A percentile compares a stretch with the other conserved stretches of the same genome.
Evolutionary conservation across 768 basidiomycete genomes (phyloP).

Genomic region (Wakefieldia striispora): DNA sequence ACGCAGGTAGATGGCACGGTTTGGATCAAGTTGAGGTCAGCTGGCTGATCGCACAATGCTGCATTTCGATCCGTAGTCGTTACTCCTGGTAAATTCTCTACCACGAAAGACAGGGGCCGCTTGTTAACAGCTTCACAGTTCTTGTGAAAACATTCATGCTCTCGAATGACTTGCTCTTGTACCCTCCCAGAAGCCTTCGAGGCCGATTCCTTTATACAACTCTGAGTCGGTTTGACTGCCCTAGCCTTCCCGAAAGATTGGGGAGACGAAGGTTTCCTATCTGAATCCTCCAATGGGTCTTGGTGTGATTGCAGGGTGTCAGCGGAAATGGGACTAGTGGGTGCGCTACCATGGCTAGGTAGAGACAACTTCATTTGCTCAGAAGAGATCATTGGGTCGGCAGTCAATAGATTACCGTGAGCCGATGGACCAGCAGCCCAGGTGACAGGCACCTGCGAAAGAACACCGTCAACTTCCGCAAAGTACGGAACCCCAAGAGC

Average conservation of each 20-base stretch:
- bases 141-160: too few species aligned
- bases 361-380: not conserved
- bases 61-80: constrained; percentile 58
- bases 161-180: not conserved
- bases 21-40: too few species aligned
- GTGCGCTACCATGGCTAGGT: not conserved
- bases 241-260: constrained; percentile 23
- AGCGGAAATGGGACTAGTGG: too few species aligned
- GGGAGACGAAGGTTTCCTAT: constrained; percentile 29
- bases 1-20: too few species aligned
- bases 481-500: not conserved
- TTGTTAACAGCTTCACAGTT: constrained; percentile 9
- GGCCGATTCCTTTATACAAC: constrained; percentile 47
- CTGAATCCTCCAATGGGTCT: constrained; percentile 49
- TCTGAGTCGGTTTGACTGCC: constrained; percentile 29
- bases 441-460: not conserved
- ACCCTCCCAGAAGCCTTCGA: not conserved
- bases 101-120: too few species aligned
- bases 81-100: constrained; percentile 29
- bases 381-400: not conserved
- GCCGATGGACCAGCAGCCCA: not conserved
- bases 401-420: not conserved
- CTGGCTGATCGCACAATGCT: constrained; percentile 7
- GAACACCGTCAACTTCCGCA: not conserved
- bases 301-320: constrained; percentile 33